Evolutionary conservation across 1,284 basidiomycete genomes (phyloP), one percentile per base, ranked within the genome.

Genomic region (Cerioporus squamosus): DNA sequence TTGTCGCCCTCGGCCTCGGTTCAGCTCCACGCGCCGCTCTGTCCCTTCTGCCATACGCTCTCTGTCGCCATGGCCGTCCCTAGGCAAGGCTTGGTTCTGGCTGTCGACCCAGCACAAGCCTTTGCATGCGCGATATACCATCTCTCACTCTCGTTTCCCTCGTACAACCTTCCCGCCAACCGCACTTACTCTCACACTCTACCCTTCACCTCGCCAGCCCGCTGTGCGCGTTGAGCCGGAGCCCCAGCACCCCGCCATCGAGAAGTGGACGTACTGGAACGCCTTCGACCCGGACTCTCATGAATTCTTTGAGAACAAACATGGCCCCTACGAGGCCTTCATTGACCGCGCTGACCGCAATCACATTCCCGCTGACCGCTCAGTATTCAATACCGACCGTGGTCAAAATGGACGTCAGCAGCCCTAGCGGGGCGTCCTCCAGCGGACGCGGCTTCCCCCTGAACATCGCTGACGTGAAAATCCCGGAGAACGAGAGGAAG

Each of bases 261-360:
- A 83, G 69, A 84, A 75, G 70, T 91, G 89, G 88, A 82, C 84
- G 59, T 75, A 79, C 62, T 79, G 78, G 72, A 87, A 89, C 70
- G 75, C 82, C 6, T 91, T 91, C 70, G 89, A 91, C 73, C 89
- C 89, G n/a, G 90, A 91, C 72, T 84, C 87, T 14, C 89, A 91
- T 64, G 89, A 90, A 62, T 91, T 91, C 71, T 89, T 87, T 68
- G 73, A 75, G 53, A 70, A 68, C 46, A 78, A 81, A 59, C 77
- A 85, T 60, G 86, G 86, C 8, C 82, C 87, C 60, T 85, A 84
- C 72, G 26, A 90, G 77, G 83, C 82, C 55, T 85, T 89, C 72
- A 67, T 88, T 67, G 80, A 81, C 70, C 77, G 68, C 24, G 62
- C 66, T 31, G 61, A 68, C 55, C 64, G 65, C 47, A 62, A 64